Base-by-base conservation (phyloP, 306 rosid genomes). In the Neltuma alba region DNA sequence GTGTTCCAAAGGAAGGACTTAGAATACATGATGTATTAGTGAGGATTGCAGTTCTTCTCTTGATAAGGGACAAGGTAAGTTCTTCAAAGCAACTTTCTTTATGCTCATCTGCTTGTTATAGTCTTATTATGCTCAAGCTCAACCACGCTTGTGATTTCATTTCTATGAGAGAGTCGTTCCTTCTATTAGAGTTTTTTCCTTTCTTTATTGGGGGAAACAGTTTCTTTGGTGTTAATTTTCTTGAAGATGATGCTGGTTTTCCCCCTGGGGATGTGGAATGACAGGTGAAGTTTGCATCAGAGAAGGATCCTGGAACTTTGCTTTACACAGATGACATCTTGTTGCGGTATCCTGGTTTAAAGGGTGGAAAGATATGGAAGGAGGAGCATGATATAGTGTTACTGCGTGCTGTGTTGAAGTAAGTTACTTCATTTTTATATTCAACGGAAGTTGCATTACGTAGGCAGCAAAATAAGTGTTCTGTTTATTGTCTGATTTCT, bases 1-100 rank as follows among this genome's bases (percentile, higher is more conserved):
- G 99, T 54, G 99, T 96, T 81, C 99, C 99, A 25, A 96, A 95
- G 84, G 99, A 96, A 79, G 99, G 99, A 75, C 96, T 96, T 61
- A 86, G 98, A 79, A 90, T 93, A 83, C 89, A 73, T 74, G 99
- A 96, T 60, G 99, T 96, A 44, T 96, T 96, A 44, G 93, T 91
- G 83, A 90, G 99, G 77, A 89, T 96, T 82, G 96, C 99, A 65
- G 89, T 80, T 78, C 82, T 96, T 75, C 86, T 89, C 61, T 76
- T 93, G 81, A 79, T 96, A 79, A 87, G 88, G 84, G 93, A 93
- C 75, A 93, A 93, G 83, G 99, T 93, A 86, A 86, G 98, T 82
- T 84, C 58, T 25, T 38, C 18, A n/a, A 48, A 41, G 55, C 20
- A 68, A 48, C 47, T 71, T 79, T 70, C 63, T 50, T 41, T 30